phyloP scores from a whole-genome alignment of 163 green algal species.

The Scenedesmus sp. region DNA sequence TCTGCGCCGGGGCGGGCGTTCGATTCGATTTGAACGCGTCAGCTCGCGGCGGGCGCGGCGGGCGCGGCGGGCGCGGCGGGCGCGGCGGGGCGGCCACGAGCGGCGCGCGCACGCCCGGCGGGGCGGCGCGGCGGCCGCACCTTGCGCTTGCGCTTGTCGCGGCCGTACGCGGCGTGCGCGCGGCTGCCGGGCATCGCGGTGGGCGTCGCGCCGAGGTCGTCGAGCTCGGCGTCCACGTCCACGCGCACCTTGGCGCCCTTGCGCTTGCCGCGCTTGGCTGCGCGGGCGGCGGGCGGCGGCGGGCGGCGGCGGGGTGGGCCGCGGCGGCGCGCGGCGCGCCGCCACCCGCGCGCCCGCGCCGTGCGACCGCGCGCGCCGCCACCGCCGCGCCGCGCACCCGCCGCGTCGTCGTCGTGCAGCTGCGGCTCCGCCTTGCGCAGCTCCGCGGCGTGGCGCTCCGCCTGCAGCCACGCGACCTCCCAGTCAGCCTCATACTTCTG shows the following conservation, averaged over 20 bases:
- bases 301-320: too few species aligned
- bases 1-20: too few species aligned
- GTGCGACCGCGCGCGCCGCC: background rate
- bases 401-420: conserved; percentile 17
- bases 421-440: conserved; percentile 13
- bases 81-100: too few species aligned
- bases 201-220: conserved; percentile 23
- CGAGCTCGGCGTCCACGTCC: conserved; percentile 27
- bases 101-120: background rate
- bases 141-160: conserved; percentile 45
- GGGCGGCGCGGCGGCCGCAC: background rate
- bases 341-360: too few species aligned
- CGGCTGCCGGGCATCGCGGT: conserved; percentile 10
- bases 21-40: too few species aligned
- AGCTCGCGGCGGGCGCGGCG: too few species aligned
- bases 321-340: too few species aligned
- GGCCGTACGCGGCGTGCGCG: conserved; percentile 13
- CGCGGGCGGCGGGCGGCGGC: too few species aligned
- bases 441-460: conserved; percentile 27
- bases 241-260: conserved; percentile 40
- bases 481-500: conserved; percentile 40
- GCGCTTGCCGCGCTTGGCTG: conserved; percentile 43
- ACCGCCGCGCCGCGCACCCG: background rate
- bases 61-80: too few species aligned
- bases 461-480: conserved; percentile 42